Conservation (phyloP, 2,329 filamentous ascomycete genomes). For the Aureobasidium lini region DNA sequence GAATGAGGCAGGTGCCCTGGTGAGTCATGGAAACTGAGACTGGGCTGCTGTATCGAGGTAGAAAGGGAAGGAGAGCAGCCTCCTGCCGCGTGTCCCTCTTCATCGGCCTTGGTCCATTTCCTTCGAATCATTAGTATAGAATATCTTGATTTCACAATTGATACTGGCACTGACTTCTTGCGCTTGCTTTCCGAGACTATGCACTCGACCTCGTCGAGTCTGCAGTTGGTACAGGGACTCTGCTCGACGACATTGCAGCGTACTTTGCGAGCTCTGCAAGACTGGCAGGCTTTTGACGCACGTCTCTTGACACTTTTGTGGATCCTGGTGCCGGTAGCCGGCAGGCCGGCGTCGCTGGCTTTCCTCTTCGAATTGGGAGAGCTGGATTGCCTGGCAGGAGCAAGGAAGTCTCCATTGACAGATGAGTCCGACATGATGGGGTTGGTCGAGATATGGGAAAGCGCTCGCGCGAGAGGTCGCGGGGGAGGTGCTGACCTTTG, state of each 20-base stretch:
- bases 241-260: constrained; percentile 87
- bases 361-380: constrained; percentile 48
- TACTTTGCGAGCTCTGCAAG: constrained; percentile 82
- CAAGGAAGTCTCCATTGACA: constrained; percentile 6
- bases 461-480: not conserved
- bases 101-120: constrained; percentile 27
- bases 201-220: constrained; percentile 71
- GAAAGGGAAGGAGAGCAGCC: not conserved
- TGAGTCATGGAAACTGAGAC: constrained; percentile 11
- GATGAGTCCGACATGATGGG: constrained; percentile 14
- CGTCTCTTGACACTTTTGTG: constrained; percentile 65
- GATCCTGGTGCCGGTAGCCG: constrained; percentile 37
- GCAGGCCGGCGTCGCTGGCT: constrained; percentile 48
- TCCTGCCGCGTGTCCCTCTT: constrained; percentile 8
- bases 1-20: constrained; percentile 48
- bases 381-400: not conserved
- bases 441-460: constrained; percentile 1
- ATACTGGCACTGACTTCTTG: constrained; percentile 61
- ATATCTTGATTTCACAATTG: not conserved
- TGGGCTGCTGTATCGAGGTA: not conserved
- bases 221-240: constrained; percentile 80
- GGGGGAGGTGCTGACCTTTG: constrained; percentile 12
- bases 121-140: constrained; percentile 16
- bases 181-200: constrained; percentile 65
- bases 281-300: constrained; percentile 85